Conservation (phyloP, 371 early-diverging fungal genomes). For the Phascolomyces articulosus region DNA sequence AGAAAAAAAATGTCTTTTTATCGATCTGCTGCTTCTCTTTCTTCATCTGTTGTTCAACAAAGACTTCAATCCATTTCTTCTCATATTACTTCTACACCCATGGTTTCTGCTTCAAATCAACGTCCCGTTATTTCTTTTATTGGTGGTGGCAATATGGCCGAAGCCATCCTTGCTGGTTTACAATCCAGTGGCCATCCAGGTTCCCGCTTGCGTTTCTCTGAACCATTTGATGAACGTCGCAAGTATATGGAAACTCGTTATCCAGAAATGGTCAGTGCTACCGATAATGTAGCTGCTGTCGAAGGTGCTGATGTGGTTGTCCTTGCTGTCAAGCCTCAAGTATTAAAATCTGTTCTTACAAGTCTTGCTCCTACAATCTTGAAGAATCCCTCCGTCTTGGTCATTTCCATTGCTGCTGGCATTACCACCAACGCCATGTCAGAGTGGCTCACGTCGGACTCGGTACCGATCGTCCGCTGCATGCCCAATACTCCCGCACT, state of each 20-base stretch:
- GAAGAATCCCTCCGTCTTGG: conserved; percentile 39
- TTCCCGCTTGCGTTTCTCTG: conserved; percentile 75
- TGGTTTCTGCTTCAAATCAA: conserved; percentile 7
- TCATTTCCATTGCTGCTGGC: conserved; percentile 92
- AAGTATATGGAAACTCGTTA: conserved; percentile 69
- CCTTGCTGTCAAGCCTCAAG: conserved; percentile 91
- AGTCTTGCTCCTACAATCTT: conserved; percentile 49
- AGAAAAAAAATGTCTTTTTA: neutral
- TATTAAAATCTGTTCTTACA: conserved; percentile 72
- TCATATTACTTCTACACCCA: neutral
- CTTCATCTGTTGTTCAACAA: conserved; percentile 1
- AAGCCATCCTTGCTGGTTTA: conserved; percentile 90
- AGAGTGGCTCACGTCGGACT: conserved; percentile 62
- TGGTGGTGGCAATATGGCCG: conserved; percentile 96
- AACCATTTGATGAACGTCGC: conserved; percentile 73
- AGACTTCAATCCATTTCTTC: neutral
- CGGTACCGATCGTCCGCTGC: conserved; percentile 74
- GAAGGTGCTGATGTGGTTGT: conserved; percentile 75
- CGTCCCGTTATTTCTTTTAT: conserved; percentile 67
- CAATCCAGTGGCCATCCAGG: conserved; percentile 70
- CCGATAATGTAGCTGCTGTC: conserved; percentile 49
- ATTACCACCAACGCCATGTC: conserved; percentile 75
- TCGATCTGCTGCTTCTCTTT: conserved; percentile 1
- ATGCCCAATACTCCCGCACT: conserved; percentile 97
- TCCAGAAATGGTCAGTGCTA: conserved; percentile 46